Evolutionary conservation across 768 basidiomycete species (phyloP).

Genomic region (Calvatia gigantea): DNA sequence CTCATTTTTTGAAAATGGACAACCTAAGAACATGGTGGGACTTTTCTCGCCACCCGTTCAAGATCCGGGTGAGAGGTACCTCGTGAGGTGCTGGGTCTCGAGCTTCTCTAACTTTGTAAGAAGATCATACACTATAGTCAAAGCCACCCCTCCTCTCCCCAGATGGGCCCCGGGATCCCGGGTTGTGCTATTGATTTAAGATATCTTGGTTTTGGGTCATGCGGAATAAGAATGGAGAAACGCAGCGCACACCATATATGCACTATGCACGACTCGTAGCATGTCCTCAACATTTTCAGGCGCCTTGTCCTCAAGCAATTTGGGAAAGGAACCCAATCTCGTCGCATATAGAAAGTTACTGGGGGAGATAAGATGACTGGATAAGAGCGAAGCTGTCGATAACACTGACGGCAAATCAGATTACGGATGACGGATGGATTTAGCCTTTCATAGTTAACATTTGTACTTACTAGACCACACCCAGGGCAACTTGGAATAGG

Average conservation of each 20-base stretch:
- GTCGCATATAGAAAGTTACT: not conserved
- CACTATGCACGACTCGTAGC: too few species aligned
- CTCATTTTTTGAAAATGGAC: not conserved
- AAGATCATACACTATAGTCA: too few species aligned
- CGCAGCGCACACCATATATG: too few species aligned
- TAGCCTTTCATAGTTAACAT: not conserved
- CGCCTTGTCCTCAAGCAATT: too few species aligned
- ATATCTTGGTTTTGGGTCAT: too few species aligned
- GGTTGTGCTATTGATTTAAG: too few species aligned
- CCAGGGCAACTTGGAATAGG: not conserved
- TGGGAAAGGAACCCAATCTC: not conserved
- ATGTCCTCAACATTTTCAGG: too few species aligned
- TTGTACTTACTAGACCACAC: not conserved
- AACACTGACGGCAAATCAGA: not conserved
- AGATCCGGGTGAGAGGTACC: not conserved
- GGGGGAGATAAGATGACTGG: slow-evolving; percentile 3
- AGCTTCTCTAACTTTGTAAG: not conserved
- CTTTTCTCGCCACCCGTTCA: not conserved
- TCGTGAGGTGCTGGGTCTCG: not conserved
- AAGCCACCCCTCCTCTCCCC: too few species aligned
- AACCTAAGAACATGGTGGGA: not conserved
- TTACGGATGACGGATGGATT: not conserved
- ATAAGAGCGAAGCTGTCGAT: slow-evolving; percentile 4
- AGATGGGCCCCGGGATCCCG: too few species aligned
- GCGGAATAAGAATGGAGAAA: too few species aligned